These are phyloP conservation scores for Porogramme epimiltina DNA, from an alignment of 1,284 basidiomycete genomes.

Conservation along the genomic window DNA sequence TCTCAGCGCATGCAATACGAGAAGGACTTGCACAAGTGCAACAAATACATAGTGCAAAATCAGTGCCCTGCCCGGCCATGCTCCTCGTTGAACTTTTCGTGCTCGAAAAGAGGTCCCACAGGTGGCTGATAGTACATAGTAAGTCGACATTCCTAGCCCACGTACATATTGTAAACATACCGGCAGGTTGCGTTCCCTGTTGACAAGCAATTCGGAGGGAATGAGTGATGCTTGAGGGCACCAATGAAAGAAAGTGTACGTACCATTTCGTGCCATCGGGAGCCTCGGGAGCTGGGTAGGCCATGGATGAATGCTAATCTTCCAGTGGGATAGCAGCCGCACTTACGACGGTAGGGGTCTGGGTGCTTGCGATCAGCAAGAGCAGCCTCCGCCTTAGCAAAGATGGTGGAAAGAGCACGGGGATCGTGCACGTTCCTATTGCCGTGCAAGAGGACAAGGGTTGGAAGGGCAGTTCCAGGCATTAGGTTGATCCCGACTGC, in stretches of 20 bases:
- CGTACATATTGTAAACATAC: conserved; percentile 41
- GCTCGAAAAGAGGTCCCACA: conserved; percentile 57
- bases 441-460: not conserved
- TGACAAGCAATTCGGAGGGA: not conserved
- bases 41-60: conserved; percentile 8
- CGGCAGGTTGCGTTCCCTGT: conserved; percentile 75
- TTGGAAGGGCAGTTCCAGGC: too few species aligned
- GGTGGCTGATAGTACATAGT: conserved; percentile 40
- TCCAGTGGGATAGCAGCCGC: conserved; percentile 21
- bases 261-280: conserved; percentile 91
- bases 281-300: conserved; percentile 62
- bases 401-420: conserved; percentile 77
- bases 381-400: conserved; percentile 81
- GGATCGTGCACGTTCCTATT: conserved; percentile 87
- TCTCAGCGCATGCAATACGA: not conserved
- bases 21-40: conserved; percentile 1
- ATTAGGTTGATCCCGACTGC: too few species aligned
- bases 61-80: conserved; percentile 20
- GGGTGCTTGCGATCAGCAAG: conserved; percentile 77
- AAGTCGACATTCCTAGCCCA: conserved; percentile 4
- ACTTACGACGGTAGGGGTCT: conserved; percentile 89
- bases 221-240: not conserved
- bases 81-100: conserved; percentile 35
- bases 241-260: conserved; percentile 32
- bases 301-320: conserved; percentile 15